These are phyloP conservation scores for Narthecium ossifragum DNA, from an alignment of 106 monocot species.

Conservation along the genomic window DNA sequence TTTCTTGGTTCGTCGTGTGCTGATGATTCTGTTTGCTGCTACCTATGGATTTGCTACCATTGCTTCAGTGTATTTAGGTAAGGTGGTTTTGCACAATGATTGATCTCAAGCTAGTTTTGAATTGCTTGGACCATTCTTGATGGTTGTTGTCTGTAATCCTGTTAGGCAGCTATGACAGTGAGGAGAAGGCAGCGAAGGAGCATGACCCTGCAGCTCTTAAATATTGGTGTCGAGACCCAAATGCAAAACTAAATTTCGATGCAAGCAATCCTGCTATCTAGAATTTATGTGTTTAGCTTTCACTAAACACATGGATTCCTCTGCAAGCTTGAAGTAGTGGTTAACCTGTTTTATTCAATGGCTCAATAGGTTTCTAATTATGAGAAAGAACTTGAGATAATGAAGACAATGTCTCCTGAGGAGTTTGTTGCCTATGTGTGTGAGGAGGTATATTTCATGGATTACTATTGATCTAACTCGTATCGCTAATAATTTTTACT, in stretches of 20 bases:
- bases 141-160: neutral
- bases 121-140: neutral
- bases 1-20: neutral
- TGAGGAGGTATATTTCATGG: slow-evolving; percentile 34
- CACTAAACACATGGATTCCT: neutral
- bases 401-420: slow-evolving; percentile 63
- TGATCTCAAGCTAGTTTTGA: neutral
- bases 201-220: slow-evolving; percentile 70
- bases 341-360: neutral
- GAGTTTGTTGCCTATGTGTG: slow-evolving; percentile 58
- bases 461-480: neutral
- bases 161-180: slow-evolving; percentile 60
- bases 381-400: slow-evolving; percentile 47
- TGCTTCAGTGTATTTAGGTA: slow-evolving; percentile 65
- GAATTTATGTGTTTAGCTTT: neutral
- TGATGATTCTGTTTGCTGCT: neutral
- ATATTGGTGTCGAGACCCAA: slow-evolving; percentile 47
- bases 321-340: neutral
- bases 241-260: slow-evolving; percentile 52
- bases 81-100: slow-evolving; percentile 7
- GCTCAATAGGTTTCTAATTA: slow-evolving; percentile 42
- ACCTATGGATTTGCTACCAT: neutral
- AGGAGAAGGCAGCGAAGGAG: slow-evolving; percentile 63
- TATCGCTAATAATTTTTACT: neutral
- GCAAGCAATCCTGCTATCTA: slow-evolving; percentile 22